A percentile compares a stretch with the other conserved stretches of the same genome.
Evolutionary conservation across 2,329 filamentous ascomycete species (phyloP).

Genomic region (Clarireedia monteithiana): DNA sequence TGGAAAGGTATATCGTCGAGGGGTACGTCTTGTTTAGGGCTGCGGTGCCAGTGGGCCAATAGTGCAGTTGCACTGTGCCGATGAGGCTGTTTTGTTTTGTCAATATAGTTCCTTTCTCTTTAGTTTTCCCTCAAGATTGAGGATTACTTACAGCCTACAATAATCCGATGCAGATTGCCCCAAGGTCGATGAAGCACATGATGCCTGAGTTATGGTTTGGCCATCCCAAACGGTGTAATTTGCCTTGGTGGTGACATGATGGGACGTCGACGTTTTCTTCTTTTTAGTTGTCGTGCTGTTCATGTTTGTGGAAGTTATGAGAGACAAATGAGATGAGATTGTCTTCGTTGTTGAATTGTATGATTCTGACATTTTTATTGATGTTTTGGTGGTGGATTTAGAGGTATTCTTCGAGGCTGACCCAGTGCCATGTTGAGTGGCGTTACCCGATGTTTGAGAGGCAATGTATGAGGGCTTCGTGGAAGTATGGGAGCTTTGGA

Average conservation of each 20-base stretch:
- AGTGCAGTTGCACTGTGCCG: conserved; percentile 13
- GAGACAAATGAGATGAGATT: background rate
- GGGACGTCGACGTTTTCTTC: background rate
- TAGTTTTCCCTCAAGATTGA: background rate
- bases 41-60: conserved; percentile 11
- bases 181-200: background rate
- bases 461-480: too few relatives aligned
- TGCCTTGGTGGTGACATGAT: background rate
- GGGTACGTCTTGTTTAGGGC: conserved; percentile 10
- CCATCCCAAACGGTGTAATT: background rate
- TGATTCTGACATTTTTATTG: background rate
- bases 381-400: background rate
- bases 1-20: conserved; percentile 9
- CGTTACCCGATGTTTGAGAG: too few relatives aligned
- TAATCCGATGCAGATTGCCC: background rate
- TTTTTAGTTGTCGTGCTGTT: background rate
- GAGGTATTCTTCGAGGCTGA: background rate
- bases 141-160: conserved; percentile 5
- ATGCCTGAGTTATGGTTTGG: conserved; percentile 1
- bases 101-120: background rate
- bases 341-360: background rate
- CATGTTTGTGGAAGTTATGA: background rate
- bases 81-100: background rate
- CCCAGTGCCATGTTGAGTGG: too few relatives aligned
- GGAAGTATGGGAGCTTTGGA: too few relatives aligned